These are phyloP conservation scores for Daedaleopsis sinensis DNA, from an alignment of 768 basidiomycete genomes.

Conservation along the genomic window DNA sequence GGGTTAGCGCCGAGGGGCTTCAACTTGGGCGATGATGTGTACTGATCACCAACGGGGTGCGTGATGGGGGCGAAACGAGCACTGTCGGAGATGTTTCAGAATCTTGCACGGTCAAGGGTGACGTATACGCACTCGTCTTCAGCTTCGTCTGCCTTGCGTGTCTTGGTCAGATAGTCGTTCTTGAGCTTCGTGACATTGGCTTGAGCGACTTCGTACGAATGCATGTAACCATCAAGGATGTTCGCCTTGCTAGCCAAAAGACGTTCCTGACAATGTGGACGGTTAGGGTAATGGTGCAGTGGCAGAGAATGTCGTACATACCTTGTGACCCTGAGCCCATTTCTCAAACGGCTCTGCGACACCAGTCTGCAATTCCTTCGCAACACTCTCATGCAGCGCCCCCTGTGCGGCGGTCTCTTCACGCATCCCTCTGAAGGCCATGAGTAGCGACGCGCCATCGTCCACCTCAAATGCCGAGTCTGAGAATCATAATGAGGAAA, in stretches of 20 bases:
- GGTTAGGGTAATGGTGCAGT: conserved; percentile 6
- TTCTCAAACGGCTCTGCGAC: conserved; percentile 81
- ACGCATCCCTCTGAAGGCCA: conserved; percentile 81
- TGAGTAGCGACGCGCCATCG: conserved; percentile 81
- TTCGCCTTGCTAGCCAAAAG: conserved; percentile 51
- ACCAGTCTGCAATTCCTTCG: conserved; percentile 72
- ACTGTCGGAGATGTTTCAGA: conserved; percentile 42
- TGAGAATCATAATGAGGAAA: conserved; percentile 22
- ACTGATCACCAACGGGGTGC: conserved; percentile 61
- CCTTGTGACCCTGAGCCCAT: conserved; percentile 81
- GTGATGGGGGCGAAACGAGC: conserved; percentile 84
- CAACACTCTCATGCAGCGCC: conserved; percentile 69
- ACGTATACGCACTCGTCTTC: conserved; percentile 81
- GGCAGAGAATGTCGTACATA: conserved; percentile 26
- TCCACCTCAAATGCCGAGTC: conserved; percentile 75
- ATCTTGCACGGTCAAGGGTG: background rate
- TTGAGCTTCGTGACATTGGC: conserved; percentile 66
- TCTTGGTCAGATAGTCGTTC: conserved; percentile 75
- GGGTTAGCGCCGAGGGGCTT: conserved; percentile 52
- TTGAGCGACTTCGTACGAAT: conserved; percentile 69
- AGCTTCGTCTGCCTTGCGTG: conserved; percentile 84
- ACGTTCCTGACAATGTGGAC: conserved; percentile 54
- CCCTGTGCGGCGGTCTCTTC: conserved; percentile 73
- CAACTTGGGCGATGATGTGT: conserved; percentile 78
- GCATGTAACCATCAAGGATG: conserved; percentile 67